Evolutionary conservation across 2,329 filamentous ascomycete species (phyloP).

Genomic region (Aciculosporium take): DNA sequence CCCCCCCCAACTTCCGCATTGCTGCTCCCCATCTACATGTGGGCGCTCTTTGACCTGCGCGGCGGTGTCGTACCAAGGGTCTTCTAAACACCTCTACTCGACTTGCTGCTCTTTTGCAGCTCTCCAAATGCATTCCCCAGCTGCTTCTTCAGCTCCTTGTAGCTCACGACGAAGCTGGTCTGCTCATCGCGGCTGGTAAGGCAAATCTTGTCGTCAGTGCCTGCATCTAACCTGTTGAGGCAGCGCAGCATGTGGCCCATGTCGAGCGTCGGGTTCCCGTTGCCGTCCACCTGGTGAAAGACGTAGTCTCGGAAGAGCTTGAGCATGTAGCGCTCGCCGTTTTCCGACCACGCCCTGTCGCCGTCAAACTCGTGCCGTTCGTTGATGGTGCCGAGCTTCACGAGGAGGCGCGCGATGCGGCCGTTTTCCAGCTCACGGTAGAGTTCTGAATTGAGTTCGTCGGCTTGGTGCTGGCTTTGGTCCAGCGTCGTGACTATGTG

Average conservation of each 20-base stretch:
- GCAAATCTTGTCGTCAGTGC: constrained; percentile 71
- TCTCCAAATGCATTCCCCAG: constrained; percentile 43
- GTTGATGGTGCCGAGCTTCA: constrained; percentile 76
- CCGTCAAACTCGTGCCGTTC: constrained; percentile 77
- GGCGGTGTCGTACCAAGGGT: constrained; percentile 4
- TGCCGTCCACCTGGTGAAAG: constrained; percentile 85
- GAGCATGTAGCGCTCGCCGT: constrained; percentile 79
- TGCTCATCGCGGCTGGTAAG: constrained; percentile 84
- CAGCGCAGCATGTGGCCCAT: constrained; percentile 76
- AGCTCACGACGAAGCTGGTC: constrained; percentile 75
- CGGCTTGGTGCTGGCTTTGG: constrained; percentile 62
- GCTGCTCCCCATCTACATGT: constrained; percentile 1
- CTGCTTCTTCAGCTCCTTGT: constrained; percentile 70
- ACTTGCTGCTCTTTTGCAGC: constrained; percentile 34
- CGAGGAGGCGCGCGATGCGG: constrained; percentile 61
- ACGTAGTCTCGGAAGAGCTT: constrained; percentile 96
- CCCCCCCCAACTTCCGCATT: too few relatives aligned
- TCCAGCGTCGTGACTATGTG: constrained; percentile 67
- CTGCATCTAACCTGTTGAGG: constrained; percentile 86
- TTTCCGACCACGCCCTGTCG: constrained; percentile 74
- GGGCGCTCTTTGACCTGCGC: constrained; percentile 4
- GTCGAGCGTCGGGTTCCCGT: constrained; percentile 71
- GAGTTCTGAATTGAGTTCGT: constrained; percentile 58
- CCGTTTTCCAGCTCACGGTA: constrained; percentile 80
- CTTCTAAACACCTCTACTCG: constrained; percentile 22